Conservation (phyloP, 2,329 filamentous ascomycete genomes). For the Cladosporium oxysporum region DNA sequence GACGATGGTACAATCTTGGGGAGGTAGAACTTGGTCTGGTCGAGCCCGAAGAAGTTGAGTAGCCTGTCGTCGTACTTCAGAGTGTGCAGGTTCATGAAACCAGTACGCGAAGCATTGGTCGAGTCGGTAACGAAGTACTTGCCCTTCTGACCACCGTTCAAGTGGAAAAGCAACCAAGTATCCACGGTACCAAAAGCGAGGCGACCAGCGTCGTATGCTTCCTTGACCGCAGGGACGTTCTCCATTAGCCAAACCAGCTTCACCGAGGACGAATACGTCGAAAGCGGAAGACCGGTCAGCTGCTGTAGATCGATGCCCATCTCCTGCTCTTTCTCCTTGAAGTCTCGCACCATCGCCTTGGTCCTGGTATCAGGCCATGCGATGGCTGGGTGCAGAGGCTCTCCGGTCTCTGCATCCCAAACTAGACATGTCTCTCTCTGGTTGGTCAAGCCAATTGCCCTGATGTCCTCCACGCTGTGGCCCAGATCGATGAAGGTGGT, state of each 20-base stretch:
- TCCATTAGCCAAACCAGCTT: constrained; percentile 80
- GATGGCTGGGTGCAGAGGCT: constrained; percentile 77
- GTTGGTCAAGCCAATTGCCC: constrained; percentile 79
- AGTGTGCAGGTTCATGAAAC: constrained; percentile 89
- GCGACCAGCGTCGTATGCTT: constrained; percentile 72
- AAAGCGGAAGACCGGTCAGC: constrained; percentile 76
- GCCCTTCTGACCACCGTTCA: constrained; percentile 70
- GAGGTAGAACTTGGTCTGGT: constrained; percentile 67
- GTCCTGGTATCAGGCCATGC: constrained; percentile 88
- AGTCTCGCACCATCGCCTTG: constrained; percentile 70
- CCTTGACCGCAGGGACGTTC: constrained; percentile 66
- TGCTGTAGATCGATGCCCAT: constrained; percentile 56
- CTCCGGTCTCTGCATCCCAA: constrained; percentile 79
- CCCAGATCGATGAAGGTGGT: constrained; percentile 68
- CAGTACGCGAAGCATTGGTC: constrained; percentile 85
- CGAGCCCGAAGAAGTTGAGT: constrained; percentile 76
- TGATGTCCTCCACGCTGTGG: constrained; percentile 66
- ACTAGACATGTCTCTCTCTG: constrained; percentile 83
- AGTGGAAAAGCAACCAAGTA: constrained; percentile 78
- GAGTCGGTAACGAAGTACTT: constrained; percentile 77
- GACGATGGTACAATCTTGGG: constrained; percentile 81
- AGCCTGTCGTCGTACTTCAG: constrained; percentile 76
- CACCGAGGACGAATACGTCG: constrained; percentile 81
- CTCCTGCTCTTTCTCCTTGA: constrained; percentile 57
- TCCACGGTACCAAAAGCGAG: constrained; percentile 86